Evolutionary conservation across 495 filamentous ascomycete genomes (phyloP).

Genomic region (Cryomyces minteri): DNA sequence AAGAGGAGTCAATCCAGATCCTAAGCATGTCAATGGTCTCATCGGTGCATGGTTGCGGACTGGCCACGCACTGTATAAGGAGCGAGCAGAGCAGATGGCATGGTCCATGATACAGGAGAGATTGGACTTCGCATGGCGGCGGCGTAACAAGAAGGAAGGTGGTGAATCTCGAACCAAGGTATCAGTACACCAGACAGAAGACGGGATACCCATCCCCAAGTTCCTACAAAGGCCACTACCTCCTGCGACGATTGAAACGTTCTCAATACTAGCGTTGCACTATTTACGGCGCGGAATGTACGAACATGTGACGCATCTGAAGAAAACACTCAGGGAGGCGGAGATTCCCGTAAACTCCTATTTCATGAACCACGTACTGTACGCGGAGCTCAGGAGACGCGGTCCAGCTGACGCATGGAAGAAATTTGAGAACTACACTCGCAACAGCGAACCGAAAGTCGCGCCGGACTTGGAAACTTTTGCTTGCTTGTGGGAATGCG

Average conservation of each 20-base stretch:
- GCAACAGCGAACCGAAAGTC: too few relatives aligned
- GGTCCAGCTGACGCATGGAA: too few relatives aligned
- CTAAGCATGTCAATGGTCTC: neutral
- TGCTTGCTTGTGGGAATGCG: constrained; percentile 49
- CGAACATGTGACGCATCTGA: too few relatives aligned
- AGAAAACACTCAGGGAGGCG: too few relatives aligned
- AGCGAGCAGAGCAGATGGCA: constrained; percentile 50
- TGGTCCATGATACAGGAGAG: constrained; percentile 60
- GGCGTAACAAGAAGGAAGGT: constrained; percentile 11
- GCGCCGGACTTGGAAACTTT: constrained; percentile 14
- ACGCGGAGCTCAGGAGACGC: too few relatives aligned
- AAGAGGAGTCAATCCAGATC: neutral
- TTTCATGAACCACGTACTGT: too few relatives aligned
- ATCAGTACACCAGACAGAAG: constrained; percentile 1
- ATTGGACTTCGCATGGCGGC: constrained; percentile 34
- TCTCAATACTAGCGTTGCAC: constrained; percentile 34
- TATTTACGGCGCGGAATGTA: too few relatives aligned
- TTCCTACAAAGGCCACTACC: constrained; percentile 28
- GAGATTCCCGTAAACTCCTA: too few relatives aligned
- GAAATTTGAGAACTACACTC: too few relatives aligned
- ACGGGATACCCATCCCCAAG: constrained; percentile 12
- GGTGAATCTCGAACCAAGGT: neutral
- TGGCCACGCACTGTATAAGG: constrained; percentile 27
- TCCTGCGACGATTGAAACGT: constrained; percentile 56
- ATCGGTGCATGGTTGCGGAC: constrained; percentile 2